These are phyloP conservation scores for Candida nemodendra DNA, from an alignment of 805 yeast genomes.

Conservation along the genomic window DNA sequence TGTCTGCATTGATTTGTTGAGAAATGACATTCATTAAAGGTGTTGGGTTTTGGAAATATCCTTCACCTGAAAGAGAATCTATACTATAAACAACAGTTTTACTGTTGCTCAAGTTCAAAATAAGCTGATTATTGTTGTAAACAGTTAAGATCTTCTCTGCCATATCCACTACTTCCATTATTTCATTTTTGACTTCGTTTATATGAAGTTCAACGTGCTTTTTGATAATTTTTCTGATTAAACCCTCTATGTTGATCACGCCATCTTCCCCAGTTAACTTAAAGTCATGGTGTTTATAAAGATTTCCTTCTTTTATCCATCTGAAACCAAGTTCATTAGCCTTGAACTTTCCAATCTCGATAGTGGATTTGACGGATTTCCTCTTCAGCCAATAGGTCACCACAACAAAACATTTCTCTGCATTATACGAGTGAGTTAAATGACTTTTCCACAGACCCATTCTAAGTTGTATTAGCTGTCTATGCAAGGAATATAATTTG, in stretches of 20 bases:
- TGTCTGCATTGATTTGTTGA: constrained; percentile 30
- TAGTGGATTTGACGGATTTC: constrained; percentile 48
- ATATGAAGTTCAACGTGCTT: constrained; percentile 40
- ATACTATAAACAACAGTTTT: constrained; percentile 31
- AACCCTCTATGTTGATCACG: constrained; percentile 35
- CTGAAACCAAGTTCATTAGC: constrained; percentile 48
- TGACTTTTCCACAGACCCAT: constrained; percentile 57
- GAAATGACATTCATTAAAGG: constrained; percentile 36
- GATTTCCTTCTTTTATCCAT: constrained; percentile 60
- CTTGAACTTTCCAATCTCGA: constrained; percentile 59
- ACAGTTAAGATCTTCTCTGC: constrained; percentile 30
- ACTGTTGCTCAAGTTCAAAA: constrained; percentile 29
- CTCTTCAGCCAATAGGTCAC: constrained; percentile 66
- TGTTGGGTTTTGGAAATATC: constrained; percentile 46
- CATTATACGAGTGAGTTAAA: constrained; percentile 55
- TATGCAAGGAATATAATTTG: constrained; percentile 59
- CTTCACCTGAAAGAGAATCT: constrained; percentile 39
- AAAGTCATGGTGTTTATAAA: constrained; percentile 21
- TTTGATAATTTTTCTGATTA: constrained; percentile 38
- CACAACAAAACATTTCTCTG: constrained; percentile 51
- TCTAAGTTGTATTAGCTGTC: constrained; percentile 53
- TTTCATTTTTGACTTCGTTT: constrained; percentile 30
- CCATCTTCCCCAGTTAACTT: constrained; percentile 35
- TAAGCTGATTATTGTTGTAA: constrained; percentile 24
- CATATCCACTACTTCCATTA: constrained; percentile 28